A percentile compares a stretch with the other conserved stretches of the same genome.
These are phyloP conservation scores for Ilyonectria sp. DNA, from an alignment of 2,329 filamentous ascomycete species.

Conservation along the genomic window DNA sequence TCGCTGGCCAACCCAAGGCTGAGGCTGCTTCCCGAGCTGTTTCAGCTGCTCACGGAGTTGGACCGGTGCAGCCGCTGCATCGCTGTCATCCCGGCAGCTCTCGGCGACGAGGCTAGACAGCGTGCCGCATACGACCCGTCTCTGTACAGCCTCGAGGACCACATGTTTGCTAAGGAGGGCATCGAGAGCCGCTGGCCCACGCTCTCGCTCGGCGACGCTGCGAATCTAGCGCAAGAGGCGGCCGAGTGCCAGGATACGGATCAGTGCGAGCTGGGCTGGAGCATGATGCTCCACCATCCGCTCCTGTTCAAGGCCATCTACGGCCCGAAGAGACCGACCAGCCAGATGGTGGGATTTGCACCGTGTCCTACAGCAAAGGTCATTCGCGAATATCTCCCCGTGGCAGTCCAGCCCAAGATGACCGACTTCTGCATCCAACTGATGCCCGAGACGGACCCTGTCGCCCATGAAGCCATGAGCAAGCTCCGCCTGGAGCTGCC, in stretches of 20 bases:
- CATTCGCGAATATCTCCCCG: slow-evolving; percentile 5
- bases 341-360: slow-evolving; percentile 2
- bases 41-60: not conserved
- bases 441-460: no score
- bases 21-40: not conserved
- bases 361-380: slow-evolving; percentile 15
- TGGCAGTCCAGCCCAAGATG: not conserved
- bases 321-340: not conserved
- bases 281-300: not conserved
- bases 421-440: slow-evolving; percentile 7
- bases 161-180: not conserved
- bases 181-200: not conserved
- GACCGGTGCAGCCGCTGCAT: not conserved
- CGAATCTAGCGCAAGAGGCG: not conserved
- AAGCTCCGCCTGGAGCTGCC: not conserved
- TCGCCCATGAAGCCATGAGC: not conserved
- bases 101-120: not conserved
- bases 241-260: not conserved
- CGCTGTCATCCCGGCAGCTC: not conserved
- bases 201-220: not conserved
- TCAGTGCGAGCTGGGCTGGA: not conserved
- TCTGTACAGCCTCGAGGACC: not conserved
- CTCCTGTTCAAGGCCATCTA: not conserved
- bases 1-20: not conserved
- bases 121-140: not conserved